Percentiles rank a stretch among this genome's conserved stretches.
phyloP scores from a whole-genome alignment of 2,329 filamentous ascomycete genomes.

The Daldinia eschscholtzii region DNA sequence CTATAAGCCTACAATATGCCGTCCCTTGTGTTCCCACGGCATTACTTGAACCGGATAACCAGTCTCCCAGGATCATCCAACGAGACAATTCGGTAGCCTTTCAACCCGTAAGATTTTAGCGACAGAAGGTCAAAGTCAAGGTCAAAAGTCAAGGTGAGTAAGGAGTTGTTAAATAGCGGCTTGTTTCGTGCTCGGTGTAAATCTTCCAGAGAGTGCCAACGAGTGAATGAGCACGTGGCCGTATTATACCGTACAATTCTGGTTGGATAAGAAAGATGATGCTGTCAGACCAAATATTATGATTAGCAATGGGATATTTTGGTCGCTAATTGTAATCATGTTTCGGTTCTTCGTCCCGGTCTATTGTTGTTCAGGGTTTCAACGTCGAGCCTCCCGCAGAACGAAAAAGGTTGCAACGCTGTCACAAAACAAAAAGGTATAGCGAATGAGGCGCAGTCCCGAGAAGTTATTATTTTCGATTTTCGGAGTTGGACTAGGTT shows the following conservation, averaged over 20 bases:
- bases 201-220: slow-evolving; percentile 15
- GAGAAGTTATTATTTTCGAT: slow-evolving; percentile 22
- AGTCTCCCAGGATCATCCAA: slow-evolving; percentile 40
- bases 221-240: slow-evolving; percentile 33
- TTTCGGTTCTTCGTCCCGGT: slow-evolving; percentile 14
- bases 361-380: slow-evolving; percentile 15
- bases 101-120: slow-evolving; percentile 10
- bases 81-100: slow-evolving; percentile 15
- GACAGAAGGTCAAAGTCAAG: background rate
- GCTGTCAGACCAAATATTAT: slow-evolving; percentile 44
- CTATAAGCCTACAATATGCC: slow-evolving; percentile 46
- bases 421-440: slow-evolving; percentile 19
- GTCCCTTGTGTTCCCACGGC: slow-evolving; percentile 44
- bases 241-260: slow-evolving; percentile 9
- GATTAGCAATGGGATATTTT: slow-evolving; percentile 28
- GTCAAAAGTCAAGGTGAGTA: background rate
- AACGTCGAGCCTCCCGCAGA: slow-evolving; percentile 10
- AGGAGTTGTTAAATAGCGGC: background rate
- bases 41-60: slow-evolving; percentile 40
- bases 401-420: slow-evolving; percentile 19
- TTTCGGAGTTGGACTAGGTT: slow-evolving; percentile 23
- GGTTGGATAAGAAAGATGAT: slow-evolving; percentile 24
- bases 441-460: slow-evolving; percentile 16
- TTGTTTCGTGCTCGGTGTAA: slow-evolving; percentile 22
- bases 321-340: slow-evolving; percentile 32